phyloP scores from a whole-genome alignment of 2,329 filamentous ascomycete species.

The Diplodia mutila region DNA sequence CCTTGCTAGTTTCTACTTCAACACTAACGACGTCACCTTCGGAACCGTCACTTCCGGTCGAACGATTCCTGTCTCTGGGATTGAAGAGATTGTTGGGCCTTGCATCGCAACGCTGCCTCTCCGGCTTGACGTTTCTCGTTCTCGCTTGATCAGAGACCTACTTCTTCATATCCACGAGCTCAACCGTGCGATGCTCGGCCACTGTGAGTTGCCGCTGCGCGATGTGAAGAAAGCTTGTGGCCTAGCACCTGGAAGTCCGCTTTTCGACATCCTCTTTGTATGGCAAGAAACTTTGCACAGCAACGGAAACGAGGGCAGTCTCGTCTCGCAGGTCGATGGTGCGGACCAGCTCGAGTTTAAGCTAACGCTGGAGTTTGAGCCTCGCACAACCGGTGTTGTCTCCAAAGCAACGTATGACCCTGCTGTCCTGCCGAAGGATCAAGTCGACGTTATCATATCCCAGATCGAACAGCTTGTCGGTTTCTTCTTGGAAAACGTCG shows the following conservation, averaged over 20 bases:
- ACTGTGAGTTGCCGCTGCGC: conserved; percentile 66
- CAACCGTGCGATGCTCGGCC: conserved; percentile 67
- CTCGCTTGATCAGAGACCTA: conserved; percentile 60
- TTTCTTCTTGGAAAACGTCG: conserved; percentile 46
- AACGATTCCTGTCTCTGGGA: conserved; percentile 68
- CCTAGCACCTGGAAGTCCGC: conserved; percentile 56
- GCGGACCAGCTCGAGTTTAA: conserved; percentile 76
- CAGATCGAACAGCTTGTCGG: conserved; percentile 64
- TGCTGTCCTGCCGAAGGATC: conserved; percentile 56
- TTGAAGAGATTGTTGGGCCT: conserved; percentile 78
- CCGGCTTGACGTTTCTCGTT: conserved; percentile 59
- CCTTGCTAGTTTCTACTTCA: conserved; percentile 67
- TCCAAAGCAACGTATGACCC: conserved; percentile 60
- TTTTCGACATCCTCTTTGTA: conserved; percentile 81
- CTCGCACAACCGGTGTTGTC: conserved; percentile 52
- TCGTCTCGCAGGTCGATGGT: conserved; percentile 61
- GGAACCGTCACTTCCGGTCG: conserved; percentile 83
- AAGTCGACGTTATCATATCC: conserved; percentile 60
- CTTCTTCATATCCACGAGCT: conserved; percentile 65
- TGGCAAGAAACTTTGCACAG: conserved; percentile 75
- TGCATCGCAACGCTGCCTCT: conserved; percentile 78
- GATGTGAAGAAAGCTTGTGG: conserved; percentile 69
- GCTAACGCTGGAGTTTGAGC: conserved; percentile 76
- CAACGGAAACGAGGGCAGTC: conserved; percentile 38
- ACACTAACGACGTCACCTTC: conserved; percentile 68